Base-by-base conservation (phyloP, 2,329 filamentous ascomycete genomes). In the Macrophomina phaseolina region DNA sequence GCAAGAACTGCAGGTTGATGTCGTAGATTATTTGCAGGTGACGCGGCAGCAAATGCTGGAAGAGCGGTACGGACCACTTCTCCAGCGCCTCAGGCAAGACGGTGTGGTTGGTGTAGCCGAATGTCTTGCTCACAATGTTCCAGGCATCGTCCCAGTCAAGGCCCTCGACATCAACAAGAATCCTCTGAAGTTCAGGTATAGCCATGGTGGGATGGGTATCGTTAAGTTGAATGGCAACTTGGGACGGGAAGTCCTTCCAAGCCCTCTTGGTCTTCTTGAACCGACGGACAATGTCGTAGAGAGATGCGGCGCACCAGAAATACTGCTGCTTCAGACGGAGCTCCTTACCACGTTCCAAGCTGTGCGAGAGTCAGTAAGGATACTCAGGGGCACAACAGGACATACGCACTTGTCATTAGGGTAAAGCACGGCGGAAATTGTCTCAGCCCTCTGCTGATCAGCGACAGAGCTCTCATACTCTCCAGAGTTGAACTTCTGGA, bases 371-470 rank as follows among this genome's bases (percentile, higher is more conserved):
- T 63, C 28, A 66, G 48, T 56, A 58, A 30, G 23, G 14, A 42
- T 18, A 6, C 11, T 38, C 7, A 7, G 36, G 36, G 36, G 7
- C 6, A 38, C 38, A 16, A 36, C 38, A 49, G 56, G 7, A 1
- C 5, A 32, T 3, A 62, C 58, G 8, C 49, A 62, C 58, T 97
- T 98, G 81, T 98, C 94, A 75, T 99, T 99, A 68, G 95, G 95
- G 77, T 99, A 99, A 52, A 99, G 82, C 14, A 99, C 95, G 38
- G 94, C 94, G 63, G 94, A 97, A 82, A 99, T 99, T 65, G 94
- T 98, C 84, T 99, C 95, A n/a, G 95, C 95, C 67, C 92, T 91
- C 83, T 99, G 95, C 81, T 98, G 93, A 72, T 99, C 95, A n/a
- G 91, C 92, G 46, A 99, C 95, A 12, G 95, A 96, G 82, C 92